Base-by-base conservation (phyloP, 1,284 basidiomycete genomes). In the Trametes hirsuta region DNA sequence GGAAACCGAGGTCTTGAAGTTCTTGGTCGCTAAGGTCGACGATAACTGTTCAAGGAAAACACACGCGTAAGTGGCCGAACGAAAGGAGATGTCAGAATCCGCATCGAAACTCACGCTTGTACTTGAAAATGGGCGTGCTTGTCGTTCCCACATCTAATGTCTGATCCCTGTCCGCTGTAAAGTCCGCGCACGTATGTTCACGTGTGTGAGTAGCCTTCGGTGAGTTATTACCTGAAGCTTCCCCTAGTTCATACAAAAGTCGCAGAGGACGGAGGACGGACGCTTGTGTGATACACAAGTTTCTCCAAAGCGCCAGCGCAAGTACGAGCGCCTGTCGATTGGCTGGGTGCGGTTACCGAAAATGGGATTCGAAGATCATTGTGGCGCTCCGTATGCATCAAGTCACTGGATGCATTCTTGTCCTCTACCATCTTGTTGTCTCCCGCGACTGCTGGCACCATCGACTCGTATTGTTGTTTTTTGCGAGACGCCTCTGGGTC, bases 1-100 rank as follows among this genome's bases (percentile, higher is more conserved):
- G 58, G 40, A 60, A 60, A 25, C 47, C 34, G 30, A 60, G 45
- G 55, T 41, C 53, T 55, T 34, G 46, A 35, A 60, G 58, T 30
- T 60, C 58, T 10, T 25, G 14, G 47, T 60, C 58, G 41, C 41
- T 46, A 15, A 59, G 44, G 46, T 53, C 24, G 47, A 55, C n/a
- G 36, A 60, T 47, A 37, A 50, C 53, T 39, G 45, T 47, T 25
- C 45, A 55, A 30, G 40, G 39, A 40, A 50, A 50, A 40, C 14
- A 50, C 18, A 30, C 37, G 36, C 47, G n/a, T n/a, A n/a, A n/a
- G n/a, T n/a, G n/a, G n/a, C n/a, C n/a, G n/a, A n/a, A n/a, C n/a
- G n/a, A n/a, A n/a, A n/a, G n/a, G n/a, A n/a, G n/a, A n/a, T n/a
- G n/a, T n/a, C n/a, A n/a, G n/a, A n/a, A n/a, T n/a, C n/a, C n/a